phyloP scores from a whole-genome alignment of 169 alveolate genomes.

The Eimeria falciformis region DNA sequence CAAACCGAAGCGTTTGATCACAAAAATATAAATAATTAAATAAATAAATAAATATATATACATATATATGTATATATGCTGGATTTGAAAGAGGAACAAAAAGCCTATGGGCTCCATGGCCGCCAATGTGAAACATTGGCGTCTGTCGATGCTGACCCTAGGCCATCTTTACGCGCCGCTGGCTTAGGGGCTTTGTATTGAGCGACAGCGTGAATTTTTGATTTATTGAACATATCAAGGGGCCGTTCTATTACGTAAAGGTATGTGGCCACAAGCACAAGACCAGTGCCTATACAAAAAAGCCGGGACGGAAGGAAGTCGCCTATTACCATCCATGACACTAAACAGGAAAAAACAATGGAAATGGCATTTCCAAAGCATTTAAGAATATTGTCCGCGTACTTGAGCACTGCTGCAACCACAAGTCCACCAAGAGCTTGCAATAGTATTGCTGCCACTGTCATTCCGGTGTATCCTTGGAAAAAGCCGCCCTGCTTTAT shows the following conservation, averaged over 20 bases:
- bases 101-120: not conserved
- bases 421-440: constrained; percentile 89
- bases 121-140: not conserved
- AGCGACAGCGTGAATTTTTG: not conserved
- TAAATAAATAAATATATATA: too few species aligned
- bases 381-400: constrained; percentile 88
- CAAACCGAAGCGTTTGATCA: too few species aligned
- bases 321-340: constrained; percentile 65
- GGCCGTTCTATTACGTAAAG: constrained; percentile 31
- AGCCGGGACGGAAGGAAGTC: constrained; percentile 74
- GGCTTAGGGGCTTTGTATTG: too few species aligned
- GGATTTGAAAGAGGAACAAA: too few species aligned
- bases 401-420: constrained; percentile 87
- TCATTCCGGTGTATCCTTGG: constrained; percentile 81
- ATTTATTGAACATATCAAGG: not conserved
- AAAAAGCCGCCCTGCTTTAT: constrained; percentile 79
- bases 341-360: constrained; percentile 76
- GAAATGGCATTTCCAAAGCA: constrained; percentile 84
- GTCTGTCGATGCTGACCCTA: too few species aligned
- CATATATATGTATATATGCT: too few species aligned
- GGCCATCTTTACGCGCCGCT: too few species aligned
- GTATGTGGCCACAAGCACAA: constrained; percentile 67
- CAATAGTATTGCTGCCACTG: constrained; percentile 79
- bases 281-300: constrained; percentile 64
- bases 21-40: too few species aligned